phyloP scores from a whole-genome alignment of 2,329 filamentous ascomycete genomes.

The Xylaria hypoxylon region DNA sequence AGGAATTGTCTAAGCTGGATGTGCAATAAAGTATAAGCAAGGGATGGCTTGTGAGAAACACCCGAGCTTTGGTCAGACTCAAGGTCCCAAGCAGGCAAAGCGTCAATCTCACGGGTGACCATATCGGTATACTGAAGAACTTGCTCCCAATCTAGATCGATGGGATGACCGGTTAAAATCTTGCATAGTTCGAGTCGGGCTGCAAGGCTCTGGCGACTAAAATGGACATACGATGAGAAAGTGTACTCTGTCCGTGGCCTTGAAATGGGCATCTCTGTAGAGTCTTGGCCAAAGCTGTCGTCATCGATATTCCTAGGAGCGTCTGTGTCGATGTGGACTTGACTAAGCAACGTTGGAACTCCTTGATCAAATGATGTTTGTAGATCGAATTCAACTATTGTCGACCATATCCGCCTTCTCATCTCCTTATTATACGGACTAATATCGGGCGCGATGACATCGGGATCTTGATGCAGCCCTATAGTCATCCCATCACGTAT shows the following conservation, averaged over 20 bases:
- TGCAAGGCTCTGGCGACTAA: conserved; percentile 66
- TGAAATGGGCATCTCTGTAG: conserved; percentile 62
- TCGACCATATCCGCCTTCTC: conserved; percentile 70
- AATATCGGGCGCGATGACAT: conserved; percentile 65
- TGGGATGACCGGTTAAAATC: conserved; percentile 65
- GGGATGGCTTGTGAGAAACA: conserved; percentile 64
- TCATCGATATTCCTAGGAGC: conserved; percentile 69
- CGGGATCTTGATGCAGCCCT: conserved; percentile 69
- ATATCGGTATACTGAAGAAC: conserved; percentile 71
- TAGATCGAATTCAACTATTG: conserved; percentile 71
- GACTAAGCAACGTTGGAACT: conserved; percentile 67
- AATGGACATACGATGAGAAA: conserved; percentile 68
- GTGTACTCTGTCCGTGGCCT: conserved; percentile 67
- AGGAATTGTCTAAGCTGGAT: conserved; percentile 72
- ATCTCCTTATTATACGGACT: conserved; percentile 72
- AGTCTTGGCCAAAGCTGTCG: conserved; percentile 67
- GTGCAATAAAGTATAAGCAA: conserved; percentile 70
- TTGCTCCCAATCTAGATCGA: conserved; percentile 70
- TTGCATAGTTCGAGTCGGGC: conserved; percentile 69
- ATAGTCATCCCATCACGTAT: conserved; percentile 69
- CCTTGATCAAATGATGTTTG: conserved; percentile 72
- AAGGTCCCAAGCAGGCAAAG: conserved; percentile 67
- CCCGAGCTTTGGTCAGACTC: conserved; percentile 54
- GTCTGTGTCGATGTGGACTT: conserved; percentile 66
- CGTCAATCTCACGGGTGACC: conserved; percentile 70